Evolutionary conservation across 345 rosid species (phyloP), one percentile per base, ranked within the genome.

Genomic region (Linum usitatissimum): DNA sequence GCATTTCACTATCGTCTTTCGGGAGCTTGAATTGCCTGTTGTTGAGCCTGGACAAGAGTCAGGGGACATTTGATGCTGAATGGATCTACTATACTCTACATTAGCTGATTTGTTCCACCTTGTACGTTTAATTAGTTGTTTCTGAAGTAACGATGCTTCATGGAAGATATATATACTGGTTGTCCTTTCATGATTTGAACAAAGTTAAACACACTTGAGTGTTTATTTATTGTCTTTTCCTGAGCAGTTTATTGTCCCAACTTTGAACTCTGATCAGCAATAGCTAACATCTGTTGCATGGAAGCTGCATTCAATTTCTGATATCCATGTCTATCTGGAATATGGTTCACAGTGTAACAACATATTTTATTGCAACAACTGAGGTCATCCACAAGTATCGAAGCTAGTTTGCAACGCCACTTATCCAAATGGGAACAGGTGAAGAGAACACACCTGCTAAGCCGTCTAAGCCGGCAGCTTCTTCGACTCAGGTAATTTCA

Each of bases 371-470:
- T 23, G 28, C 10, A 6, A 23, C 51, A 59, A 20, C 20, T 23
- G 5, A 67, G 51, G 53, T 66, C 60, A 55, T 31, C 67, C 20
- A 8, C 18, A 18, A 73, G 23, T 62, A 36, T 53, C 55, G 68
- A 75, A 57, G 40, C 20, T 51, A 23, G 73, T 31, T 28, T 7
- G 18, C 63, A 57, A 18, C 34, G 39, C 6, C n/a, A 66, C 28
- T 61, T 31, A 65, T 75, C 62, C 51, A 49, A 31, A 86, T 84
- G 96, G 97, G 92, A 66, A 82, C 89, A 5, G 78, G 93, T 53
- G 97, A 93, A 74, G 96, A 86, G 39, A 79, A 75, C 69, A 76
- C 84, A 45, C 78, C 88, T 20, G 64, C 90, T 55, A 92, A 84
- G 72, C 73, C 90, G 69, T 77, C 96, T 59, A 90, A 90, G 66